Conservation (phyloP, 73 alveolate species). For the Symbiodinium pilosum region DNA sequence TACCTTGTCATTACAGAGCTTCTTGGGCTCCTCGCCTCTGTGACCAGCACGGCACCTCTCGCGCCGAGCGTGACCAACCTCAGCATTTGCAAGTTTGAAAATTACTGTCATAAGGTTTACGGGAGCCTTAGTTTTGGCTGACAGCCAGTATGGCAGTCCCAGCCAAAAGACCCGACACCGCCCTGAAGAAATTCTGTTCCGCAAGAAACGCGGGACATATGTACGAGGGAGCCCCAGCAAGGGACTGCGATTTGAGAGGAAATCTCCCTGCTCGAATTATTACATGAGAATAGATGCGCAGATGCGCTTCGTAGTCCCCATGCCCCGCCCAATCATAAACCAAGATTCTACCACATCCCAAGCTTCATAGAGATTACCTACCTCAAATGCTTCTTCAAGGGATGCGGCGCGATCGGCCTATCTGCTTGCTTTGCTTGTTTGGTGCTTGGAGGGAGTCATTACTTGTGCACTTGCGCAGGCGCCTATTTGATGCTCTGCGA, state of each 20-base stretch:
- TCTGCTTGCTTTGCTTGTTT: not conserved
- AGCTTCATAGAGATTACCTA: not conserved
- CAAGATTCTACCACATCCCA: not conserved
- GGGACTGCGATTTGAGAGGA: not conserved
- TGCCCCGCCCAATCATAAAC: not conserved
- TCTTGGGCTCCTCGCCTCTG: not conserved
- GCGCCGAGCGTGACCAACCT: slow-evolving; percentile 77
- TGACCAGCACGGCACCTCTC: slow-evolving; percentile 48
- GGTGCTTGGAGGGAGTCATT: not conserved
- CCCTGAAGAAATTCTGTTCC: not conserved
- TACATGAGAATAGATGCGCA: not conserved
- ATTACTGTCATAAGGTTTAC: too few species aligned
- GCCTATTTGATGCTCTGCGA: not conserved
- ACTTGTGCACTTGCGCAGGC: not conserved
- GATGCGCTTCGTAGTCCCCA: not conserved
- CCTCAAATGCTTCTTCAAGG: not conserved
- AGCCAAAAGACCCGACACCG: not conserved
- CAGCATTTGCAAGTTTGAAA: too few species aligned
- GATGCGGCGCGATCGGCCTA: not conserved
- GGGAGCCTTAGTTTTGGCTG: too few species aligned
- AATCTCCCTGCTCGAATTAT: not conserved
- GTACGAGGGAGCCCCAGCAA: not conserved
- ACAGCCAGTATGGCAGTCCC: not conserved
- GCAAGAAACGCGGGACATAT: not conserved
- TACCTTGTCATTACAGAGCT: too few species aligned